Percentiles rank a stretch among this genome's conserved stretches.
phyloP scores from a whole-genome alignment of 1,284 basidiomycete genomes.

The Sanghuangporus baumii region DNA sequence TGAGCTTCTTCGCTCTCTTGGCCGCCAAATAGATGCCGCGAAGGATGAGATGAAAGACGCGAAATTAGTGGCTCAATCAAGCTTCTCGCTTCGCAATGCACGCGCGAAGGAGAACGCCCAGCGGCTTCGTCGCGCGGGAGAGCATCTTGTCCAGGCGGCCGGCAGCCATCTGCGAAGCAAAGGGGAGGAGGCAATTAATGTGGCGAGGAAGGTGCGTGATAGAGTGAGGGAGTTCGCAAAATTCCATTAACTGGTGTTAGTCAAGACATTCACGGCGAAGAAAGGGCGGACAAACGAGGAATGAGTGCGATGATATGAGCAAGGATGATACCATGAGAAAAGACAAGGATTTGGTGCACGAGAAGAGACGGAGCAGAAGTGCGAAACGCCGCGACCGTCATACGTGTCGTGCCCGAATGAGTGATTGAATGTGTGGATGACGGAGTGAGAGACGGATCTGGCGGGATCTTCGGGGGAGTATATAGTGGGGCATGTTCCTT shows the following conservation, averaged over 20 bases:
- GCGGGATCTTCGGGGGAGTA: not conserved
- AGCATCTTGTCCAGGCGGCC: slow-evolving; percentile 10
- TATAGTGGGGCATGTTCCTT: not conserved
- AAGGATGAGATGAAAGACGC: not conserved
- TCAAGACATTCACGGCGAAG: slow-evolving; percentile 3
- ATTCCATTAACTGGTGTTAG: slow-evolving; percentile 7
- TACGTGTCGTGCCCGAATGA: not conserved
- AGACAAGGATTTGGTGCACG: not conserved
- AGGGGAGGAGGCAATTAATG: slow-evolving; percentile 5
- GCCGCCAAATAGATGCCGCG: slow-evolving; percentile 4
- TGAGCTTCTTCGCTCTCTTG: slow-evolving; percentile 11
- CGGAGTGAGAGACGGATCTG: slow-evolving; percentile 3
- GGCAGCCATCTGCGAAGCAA: slow-evolving; percentile 4
- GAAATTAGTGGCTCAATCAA: not conserved
- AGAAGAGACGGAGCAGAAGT: not conserved
- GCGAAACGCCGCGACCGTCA: not conserved
- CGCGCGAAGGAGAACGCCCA: slow-evolving; percentile 17
- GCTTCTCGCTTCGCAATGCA: slow-evolving; percentile 8
- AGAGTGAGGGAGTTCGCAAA: not conserved
- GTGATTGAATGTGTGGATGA: not conserved
- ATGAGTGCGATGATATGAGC: not conserved
- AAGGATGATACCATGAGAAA: not conserved
- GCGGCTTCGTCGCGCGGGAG: slow-evolving; percentile 10
- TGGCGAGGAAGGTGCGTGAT: slow-evolving; percentile 8
- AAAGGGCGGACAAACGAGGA: not conserved